These are phyloP conservation scores for Xerocomus amazonicus DNA, from an alignment of 1,284 basidiomycete species.

Conservation along the genomic window DNA sequence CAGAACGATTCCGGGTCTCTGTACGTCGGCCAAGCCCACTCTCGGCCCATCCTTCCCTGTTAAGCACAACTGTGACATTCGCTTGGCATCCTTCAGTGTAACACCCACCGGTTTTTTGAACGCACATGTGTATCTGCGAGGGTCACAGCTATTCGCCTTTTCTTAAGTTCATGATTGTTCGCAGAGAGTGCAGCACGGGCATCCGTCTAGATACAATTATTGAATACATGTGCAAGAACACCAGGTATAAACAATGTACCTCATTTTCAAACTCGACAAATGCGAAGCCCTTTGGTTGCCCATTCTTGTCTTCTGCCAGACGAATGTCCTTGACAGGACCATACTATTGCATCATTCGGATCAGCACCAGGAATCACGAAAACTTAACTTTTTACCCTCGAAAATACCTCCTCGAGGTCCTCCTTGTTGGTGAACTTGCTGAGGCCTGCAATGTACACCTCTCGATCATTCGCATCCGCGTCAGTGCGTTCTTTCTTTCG, in stretches of 20 bases:
- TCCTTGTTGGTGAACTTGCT: conserved; percentile 69
- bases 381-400: conserved; percentile 46
- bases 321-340: conserved; percentile 80
- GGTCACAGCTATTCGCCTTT: conserved; percentile 80
- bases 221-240: conserved; percentile 1
- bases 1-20: conserved; percentile 65
- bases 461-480: conserved; percentile 74
- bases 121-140: conserved; percentile 72
- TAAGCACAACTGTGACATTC: not conserved
- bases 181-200: conserved; percentile 71
- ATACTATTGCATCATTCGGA: conserved; percentile 49
- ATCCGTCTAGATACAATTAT: conserved; percentile 47
- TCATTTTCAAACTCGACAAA: conserved; percentile 89
- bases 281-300: conserved; percentile 81
- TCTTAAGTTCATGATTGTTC: conserved; percentile 84
- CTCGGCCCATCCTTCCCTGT: conserved; percentile 43
- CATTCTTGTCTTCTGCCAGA: conserved; percentile 69
- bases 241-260: conserved; percentile 38
- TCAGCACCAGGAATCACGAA: conserved; percentile 4
- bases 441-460: conserved; percentile 83
- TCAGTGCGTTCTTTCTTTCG: conserved; percentile 87
- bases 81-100: not conserved
- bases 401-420: conserved; percentile 77
- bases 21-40: conserved; percentile 56
- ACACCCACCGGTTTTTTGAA: conserved; percentile 47